Evolutionary conservation across 257 asterid genomes (phyloP), one percentile per base, ranked within the genome.

Genomic region (Przewalskia tangutica): DNA sequence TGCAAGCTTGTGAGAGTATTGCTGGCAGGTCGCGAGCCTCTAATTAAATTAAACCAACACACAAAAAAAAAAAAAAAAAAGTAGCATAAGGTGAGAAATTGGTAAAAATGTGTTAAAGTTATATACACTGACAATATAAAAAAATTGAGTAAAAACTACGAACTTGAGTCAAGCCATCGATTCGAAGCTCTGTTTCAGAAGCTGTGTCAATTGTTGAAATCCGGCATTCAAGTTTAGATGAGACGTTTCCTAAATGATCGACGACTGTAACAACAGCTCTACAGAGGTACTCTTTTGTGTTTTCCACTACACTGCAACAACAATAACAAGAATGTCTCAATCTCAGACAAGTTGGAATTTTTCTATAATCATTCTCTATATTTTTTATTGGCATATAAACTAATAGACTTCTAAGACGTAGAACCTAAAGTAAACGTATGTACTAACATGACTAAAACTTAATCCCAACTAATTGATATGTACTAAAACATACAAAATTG

Each of bases 191-290:
- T 36, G 97, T 82, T 68, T 89, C 84, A 81, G 89, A 81, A 85
- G 90, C 36, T 17, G 88, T 80, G 83, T 84, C 67, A 81, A 54
- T 84, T 56, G 66, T 56, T 13, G 90, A 56, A 63, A 93, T 82
- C 40, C 48, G 82, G 40, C 83, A 76, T 85, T 93, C 93, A 76
- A 93, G 90, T 32, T 85, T 85, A 59, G 92, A 89, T 51, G 97
- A 88, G 9, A 93, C 84, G 86, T 86, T 84, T 65, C 97, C 97
- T 2, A 93, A 65, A 89, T 91, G 97, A 89, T 93, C 97, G 32
- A 91, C 87, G 0, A 87, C 85, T 42, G 93, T 88, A 7, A 91
- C 92, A 0, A 90, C 89, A 4, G 97, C 97, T 70, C 82, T 81
- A 34, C 88, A 81, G 7, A 90, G 13, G 82, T 90, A 93, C 59